Evolutionary conservation across 148 eudicot species (phyloP).

Genomic region (Rhododendron griersonianum): DNA sequence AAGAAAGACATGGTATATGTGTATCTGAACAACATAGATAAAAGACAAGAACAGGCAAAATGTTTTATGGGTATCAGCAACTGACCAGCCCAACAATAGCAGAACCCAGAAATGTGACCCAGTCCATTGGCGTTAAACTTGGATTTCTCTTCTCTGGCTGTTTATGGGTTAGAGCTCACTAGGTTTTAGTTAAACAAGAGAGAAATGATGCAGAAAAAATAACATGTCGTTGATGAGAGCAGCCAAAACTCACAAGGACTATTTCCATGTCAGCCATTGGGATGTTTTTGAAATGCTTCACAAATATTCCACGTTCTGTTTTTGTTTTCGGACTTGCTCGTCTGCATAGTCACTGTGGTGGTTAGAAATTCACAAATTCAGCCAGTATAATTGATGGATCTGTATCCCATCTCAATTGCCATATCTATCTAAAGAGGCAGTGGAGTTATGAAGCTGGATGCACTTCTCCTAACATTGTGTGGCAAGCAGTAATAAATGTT

Average conservation of each 20-base stretch:
- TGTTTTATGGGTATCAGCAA: conserved; percentile 4
- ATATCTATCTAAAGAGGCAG: not conserved
- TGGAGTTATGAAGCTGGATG: not conserved
- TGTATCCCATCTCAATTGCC: not conserved
- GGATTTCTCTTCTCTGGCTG: conserved; percentile 99
- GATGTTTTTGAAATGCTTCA: conserved; percentile 93
- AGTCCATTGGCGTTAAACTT: conserved; percentile 94
- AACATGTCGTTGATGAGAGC: not conserved
- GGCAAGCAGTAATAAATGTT: not conserved
- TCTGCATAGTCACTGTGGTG: conserved; percentile 30
- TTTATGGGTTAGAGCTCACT: conserved; percentile 2
- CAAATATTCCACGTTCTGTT: conserved; percentile 71
- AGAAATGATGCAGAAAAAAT: not conserved
- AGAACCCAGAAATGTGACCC: conserved; percentile 90
- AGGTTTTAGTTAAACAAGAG: not conserved
- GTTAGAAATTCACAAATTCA: not conserved
- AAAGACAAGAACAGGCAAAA: not conserved
- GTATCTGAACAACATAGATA: not conserved
- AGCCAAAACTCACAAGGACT: conserved; percentile 66
- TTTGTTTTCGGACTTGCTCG: conserved; percentile 55
- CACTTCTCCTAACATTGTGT: not conserved
- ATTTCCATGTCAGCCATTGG: conserved; percentile 99
- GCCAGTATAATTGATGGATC: not conserved
- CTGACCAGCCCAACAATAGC: conserved; percentile 94
- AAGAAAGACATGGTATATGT: conserved; percentile 5